Percentiles rank a stretch among this genome's conserved stretches.
These are phyloP conservation scores for Pseudoscleropodium purum DNA, from an alignment of 225 moss, liverwort and hornwort genomes.

Conservation along the genomic window DNA sequence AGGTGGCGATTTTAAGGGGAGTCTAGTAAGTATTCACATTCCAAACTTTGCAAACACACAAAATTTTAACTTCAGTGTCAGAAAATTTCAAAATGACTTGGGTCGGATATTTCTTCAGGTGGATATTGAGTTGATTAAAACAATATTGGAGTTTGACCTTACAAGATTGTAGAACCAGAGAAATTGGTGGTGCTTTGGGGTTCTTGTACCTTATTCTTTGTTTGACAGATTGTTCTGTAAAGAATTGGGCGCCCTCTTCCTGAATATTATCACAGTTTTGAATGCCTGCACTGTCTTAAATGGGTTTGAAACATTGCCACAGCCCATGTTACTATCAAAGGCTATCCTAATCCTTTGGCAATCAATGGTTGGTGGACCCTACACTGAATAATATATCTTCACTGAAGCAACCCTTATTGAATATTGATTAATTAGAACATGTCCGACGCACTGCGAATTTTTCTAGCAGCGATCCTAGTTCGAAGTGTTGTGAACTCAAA, in stretches of 20 bases:
- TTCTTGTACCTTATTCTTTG: no score
- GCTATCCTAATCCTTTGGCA: neutral
- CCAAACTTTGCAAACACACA: neutral
- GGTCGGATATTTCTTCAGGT: neutral
- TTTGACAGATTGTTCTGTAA: no score
- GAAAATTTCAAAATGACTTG: no score
- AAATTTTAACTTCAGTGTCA: neutral
- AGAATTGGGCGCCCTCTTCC: no score
- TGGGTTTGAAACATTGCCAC: no score
- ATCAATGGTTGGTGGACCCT: neutral
- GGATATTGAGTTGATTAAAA: no score
- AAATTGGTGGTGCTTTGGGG: no score
- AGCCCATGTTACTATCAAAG: neutral
- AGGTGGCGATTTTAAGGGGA: neutral
- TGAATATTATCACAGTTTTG: no score
- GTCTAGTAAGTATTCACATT: neutral
- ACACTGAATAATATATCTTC: neutral
- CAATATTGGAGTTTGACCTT: no score
- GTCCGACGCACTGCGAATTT: neutral
- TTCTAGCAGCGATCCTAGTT: conserved; percentile 32
- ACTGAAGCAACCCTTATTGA: neutral
- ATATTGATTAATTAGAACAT: no score
- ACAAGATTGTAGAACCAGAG: neutral
- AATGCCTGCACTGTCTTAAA: neutral
- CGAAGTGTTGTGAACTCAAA: conserved; percentile 36